Evolutionary conservation across 768 basidiomycete genomes (phyloP), one percentile per base, ranked within the genome.

Genomic region (Xerocomus spinulosus): DNA sequence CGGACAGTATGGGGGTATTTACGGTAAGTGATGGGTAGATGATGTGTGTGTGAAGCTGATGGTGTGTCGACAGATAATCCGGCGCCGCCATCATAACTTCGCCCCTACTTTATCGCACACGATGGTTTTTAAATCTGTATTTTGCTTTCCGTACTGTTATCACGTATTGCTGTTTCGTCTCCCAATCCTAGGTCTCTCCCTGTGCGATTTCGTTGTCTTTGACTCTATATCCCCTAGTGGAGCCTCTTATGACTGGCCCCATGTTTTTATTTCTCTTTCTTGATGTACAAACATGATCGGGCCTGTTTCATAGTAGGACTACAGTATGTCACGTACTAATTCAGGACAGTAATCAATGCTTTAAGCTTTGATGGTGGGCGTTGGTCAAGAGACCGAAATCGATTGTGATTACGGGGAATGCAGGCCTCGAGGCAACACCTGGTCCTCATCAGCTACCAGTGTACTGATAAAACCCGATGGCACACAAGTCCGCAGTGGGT

Each of bases 1-100:
- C 18, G 61, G 51, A n/a, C 53, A 53, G 5, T 34, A 63, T 38
- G 53, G 44, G 14, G 43, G 42, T 50, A 50, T 67, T 36, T 67
- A 68, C 50, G 62, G 66, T 67, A 21, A 48, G 66, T 58, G 42
- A 17, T 26, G 25, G 38, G 3, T 26, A 28, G 9, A 12, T 12
- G 30, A 20, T 5, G 17, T 20, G 18, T 13, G 23, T 15, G n/a
- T 2, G 20, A n/a, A 42, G 12, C 30, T 63, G 26, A 52, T 34
- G 23, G n/a, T n/a, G 20, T 3, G 17, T 25, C 3, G 14, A 33
- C 36, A 61, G 58, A 52, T 29, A 23, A 56, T 46, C 42, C 37
- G 5, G 44, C 49, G 20, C 48, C 54, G 5, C 37, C 46, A 1
- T 32, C 42, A 14, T 42, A 42, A 21, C 41, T 4, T 17, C 24